Base-by-base conservation (phyloP, 129 eudicot species). In the Flaveria sonorensis region DNA sequence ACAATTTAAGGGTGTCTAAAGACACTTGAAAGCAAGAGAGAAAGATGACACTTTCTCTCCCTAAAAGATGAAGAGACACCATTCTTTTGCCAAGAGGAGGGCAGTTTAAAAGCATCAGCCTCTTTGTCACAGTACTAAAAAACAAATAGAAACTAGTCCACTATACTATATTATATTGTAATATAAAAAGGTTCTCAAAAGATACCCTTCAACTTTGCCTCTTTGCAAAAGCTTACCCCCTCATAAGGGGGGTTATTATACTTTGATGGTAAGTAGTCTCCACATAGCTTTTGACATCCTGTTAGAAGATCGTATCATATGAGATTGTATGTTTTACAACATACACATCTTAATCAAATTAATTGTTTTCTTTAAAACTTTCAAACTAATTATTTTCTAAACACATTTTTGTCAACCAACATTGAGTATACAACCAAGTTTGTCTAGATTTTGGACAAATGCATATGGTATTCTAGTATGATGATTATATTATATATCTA, bases 101-200 rank as follows among this genome's bases (percentile, higher is more conserved):
- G 62, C 20, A 43, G 10, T 52, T 80, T 80, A 80, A 80, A 80
- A 66, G 83, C 83, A 80, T 73, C 79, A 73, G 68, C 74, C 28
- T 70, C 76, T 69, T 71, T 42, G 77, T 66, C 74, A 65, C 70
- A 73, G 26, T 60, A 36, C 76, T 70, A 3, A 48, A 64, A 75
- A 63, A 52, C 56, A 11, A 72, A 50, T 48, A 69, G 47, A 78
- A 59, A 73, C 39, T 52, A 64, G 74, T 64, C 83, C 83, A 73
- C 74, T 80, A 43, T 43, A 60, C 69, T 53, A 80, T 73, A 73
- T 15, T 64, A 73, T 80, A 73, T 53, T 72, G 36, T 47, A 13
- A 24, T 24, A 28, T 24, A 40, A 70, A 10, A 1, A 69, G 50
- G 51, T 57, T 68, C 57, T 48, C 68, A 10, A 70, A 46, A 30